phyloP scores from a whole-genome alignment of 805 yeast genomes.

The Clavispora phyllophila region DNA sequence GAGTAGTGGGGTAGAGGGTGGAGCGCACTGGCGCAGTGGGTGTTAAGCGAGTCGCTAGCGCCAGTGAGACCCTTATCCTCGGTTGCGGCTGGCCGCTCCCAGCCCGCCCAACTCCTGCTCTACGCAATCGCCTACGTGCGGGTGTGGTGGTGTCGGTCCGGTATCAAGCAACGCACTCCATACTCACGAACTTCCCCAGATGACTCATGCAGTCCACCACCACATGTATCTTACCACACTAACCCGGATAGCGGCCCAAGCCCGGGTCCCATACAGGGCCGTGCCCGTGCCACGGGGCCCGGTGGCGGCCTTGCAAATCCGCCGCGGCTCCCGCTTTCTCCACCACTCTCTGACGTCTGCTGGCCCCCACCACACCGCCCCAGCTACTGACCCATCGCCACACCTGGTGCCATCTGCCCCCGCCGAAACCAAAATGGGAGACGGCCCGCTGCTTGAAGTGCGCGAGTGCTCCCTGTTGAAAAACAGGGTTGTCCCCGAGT shows the following conservation, averaged over 20 bases:
- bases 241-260: background rate
- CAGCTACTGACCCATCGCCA: too few relatives aligned
- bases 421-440: background rate
- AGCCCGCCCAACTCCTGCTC: too few relatives aligned
- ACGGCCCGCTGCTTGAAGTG: background rate
- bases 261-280: background rate
- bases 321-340: background rate
- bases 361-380: too few relatives aligned
- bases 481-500: slow-evolving; percentile 40
- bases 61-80: too few relatives aligned
- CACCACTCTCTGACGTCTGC: background rate
- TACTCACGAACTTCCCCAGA: background rate
- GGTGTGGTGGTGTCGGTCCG: too few relatives aligned
- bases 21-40: too few relatives aligned
- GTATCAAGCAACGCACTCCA: background rate
- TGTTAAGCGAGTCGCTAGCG: too few relatives aligned
- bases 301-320: background rate
- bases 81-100: too few relatives aligned
- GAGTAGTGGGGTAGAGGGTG: too few relatives aligned
- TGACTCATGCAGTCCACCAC: slow-evolving; percentile 1
- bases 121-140: too few relatives aligned
- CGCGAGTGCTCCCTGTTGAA: slow-evolving; percentile 8
- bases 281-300: background rate
- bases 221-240: background rate
- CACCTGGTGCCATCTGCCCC: background rate